A percentile compares a stretch with the other conserved stretches of the same genome.
phyloP scores from a whole-genome alignment of 2,329 filamentous ascomycete genomes.

The Magnaporthales sp. region DNA sequence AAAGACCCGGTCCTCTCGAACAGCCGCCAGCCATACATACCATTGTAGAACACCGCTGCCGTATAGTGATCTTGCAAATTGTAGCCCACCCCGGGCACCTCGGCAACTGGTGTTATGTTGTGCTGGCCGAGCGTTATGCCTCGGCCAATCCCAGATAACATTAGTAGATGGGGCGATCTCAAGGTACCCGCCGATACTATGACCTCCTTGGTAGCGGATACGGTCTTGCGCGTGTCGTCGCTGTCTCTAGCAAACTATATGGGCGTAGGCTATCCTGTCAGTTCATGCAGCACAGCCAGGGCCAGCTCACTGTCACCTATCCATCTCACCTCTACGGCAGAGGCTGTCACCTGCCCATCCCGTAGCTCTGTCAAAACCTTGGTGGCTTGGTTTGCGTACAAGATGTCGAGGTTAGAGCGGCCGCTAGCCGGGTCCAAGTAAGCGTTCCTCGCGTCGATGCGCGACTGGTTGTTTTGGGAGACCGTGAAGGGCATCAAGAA shows the following conservation, averaged over 20 bases:
- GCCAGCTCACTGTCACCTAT: not conserved
- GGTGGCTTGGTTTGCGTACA: not conserved
- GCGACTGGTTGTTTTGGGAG: slow-evolving; percentile 19
- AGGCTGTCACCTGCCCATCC: not conserved
- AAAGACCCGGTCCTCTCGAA: slow-evolving; percentile 12
- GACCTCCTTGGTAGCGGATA: slow-evolving; percentile 24
- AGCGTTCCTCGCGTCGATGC: slow-evolving; percentile 2
- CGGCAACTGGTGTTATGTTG: slow-evolving; percentile 29
- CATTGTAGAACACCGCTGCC: not conserved
- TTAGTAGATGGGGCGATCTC: slow-evolving; percentile 34
- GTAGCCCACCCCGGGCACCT: slow-evolving; percentile 39
- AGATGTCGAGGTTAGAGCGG: slow-evolving; percentile 3
- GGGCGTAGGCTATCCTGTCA: no score
- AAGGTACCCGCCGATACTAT: slow-evolving; percentile 31
- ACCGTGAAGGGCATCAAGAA: slow-evolving; percentile 28
- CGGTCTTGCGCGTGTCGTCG: not conserved
- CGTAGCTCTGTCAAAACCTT: not conserved
- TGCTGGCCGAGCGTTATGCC: slow-evolving; percentile 23
- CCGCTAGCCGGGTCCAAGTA: slow-evolving; percentile 3
- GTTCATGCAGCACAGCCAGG: not conserved
- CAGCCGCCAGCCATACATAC: slow-evolving; percentile 11
- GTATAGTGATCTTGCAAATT: slow-evolving; percentile 33
- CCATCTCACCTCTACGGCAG: not conserved
- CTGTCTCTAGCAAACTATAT: not conserved
- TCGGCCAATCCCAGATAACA: slow-evolving; percentile 40